These are phyloP conservation scores for Senna tora DNA, from an alignment of 306 rosid genomes.

Conservation along the genomic window DNA sequence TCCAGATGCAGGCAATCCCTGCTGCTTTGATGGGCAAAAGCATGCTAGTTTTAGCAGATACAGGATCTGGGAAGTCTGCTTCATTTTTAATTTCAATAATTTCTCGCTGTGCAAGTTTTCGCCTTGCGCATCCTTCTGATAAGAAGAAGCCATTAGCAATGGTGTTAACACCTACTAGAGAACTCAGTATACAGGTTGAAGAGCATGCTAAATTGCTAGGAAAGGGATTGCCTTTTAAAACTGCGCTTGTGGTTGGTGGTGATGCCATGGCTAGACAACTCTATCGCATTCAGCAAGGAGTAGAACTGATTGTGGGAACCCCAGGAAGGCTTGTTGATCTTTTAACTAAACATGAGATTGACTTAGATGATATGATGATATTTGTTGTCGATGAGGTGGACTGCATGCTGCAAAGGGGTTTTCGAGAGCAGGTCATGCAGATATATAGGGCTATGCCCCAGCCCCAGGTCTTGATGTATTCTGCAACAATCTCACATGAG, in stretches of 20 bases:
- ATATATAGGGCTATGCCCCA: constrained; percentile 68
- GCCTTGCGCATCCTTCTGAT: constrained; percentile 37
- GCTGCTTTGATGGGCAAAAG: constrained; percentile 68
- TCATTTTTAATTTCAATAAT: constrained; percentile 75
- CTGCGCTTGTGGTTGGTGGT: constrained; percentile 92
- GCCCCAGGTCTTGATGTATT: constrained; percentile 82
- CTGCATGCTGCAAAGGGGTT: constrained; percentile 80
- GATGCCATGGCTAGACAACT: constrained; percentile 83
- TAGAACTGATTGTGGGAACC: constrained; percentile 79
- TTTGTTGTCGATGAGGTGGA: constrained; percentile 90
- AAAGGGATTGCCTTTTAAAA: constrained; percentile 79
- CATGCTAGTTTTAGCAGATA: constrained; percentile 77
- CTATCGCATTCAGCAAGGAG: constrained; percentile 81
- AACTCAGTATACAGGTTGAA: constrained; percentile 80
- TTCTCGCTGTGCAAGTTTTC: constrained; percentile 54
- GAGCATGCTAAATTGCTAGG: constrained; percentile 82
- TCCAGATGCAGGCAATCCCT: constrained; percentile 94
- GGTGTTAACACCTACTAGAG: constrained; percentile 83
- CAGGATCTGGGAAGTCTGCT: constrained; percentile 86
- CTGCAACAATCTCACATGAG: constrained; percentile 76
- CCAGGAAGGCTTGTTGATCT: constrained; percentile 89
- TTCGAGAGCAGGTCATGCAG: constrained; percentile 82
- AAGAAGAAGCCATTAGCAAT: constrained; percentile 67
- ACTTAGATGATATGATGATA: constrained; percentile 57
- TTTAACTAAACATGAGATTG: constrained; percentile 66